Percentiles rank a stretch among this genome's conserved stretches.
Evolutionary conservation across 208 protist genomes (phyloP).

Genomic region (Leptomonas seymouri): DNA sequence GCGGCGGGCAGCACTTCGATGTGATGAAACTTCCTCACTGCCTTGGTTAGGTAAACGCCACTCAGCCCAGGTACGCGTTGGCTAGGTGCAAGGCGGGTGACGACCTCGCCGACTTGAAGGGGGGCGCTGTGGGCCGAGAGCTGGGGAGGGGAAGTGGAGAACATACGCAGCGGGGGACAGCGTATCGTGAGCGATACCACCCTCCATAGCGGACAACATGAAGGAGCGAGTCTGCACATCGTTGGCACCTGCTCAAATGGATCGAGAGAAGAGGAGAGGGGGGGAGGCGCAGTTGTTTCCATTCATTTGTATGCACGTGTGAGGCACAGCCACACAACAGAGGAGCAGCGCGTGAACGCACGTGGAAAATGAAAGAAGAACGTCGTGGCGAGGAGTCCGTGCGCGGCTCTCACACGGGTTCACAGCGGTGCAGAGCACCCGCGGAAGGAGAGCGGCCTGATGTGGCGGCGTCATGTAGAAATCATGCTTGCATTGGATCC

Average conservation of each 20-base stretch:
- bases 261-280: neutral
- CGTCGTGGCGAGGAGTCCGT: no score
- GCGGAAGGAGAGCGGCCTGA: no score
- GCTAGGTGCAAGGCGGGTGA: conserved; percentile 64
- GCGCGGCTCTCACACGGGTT: no score
- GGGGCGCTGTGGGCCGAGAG: neutral
- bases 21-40: conserved; percentile 76
- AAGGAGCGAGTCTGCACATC: neutral
- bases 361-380: no score
- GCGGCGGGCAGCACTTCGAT: conserved; percentile 51
- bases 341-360: no score
- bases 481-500: no score
- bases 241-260: neutral
- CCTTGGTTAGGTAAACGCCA: conserved; percentile 61
- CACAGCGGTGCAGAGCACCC: no score
- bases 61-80: conserved; percentile 43
- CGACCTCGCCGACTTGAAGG: conserved; percentile 11
- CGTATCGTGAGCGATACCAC: neutral
- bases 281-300: no score
- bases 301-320: no score
- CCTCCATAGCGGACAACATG: neutral
- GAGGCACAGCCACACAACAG: no score
- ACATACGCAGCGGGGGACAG: neutral
- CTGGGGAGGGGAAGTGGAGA: neutral
- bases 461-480: no score